Evolutionary conservation across 176 grass and related monocot genomes (phyloP).

Genomic region (Bromus sterilis): DNA sequence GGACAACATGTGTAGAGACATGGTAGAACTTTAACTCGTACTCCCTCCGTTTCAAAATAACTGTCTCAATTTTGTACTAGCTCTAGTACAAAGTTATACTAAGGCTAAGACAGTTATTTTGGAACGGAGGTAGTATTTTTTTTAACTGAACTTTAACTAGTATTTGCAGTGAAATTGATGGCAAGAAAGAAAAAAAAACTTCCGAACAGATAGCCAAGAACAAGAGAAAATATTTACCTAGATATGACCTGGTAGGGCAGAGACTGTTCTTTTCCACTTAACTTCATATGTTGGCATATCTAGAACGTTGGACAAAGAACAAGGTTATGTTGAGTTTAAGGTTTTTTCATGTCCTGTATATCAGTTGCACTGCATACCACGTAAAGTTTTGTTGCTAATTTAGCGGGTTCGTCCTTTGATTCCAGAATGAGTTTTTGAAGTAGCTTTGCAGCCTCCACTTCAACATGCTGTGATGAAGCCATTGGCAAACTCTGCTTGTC

Average conservation of each 20-base stretch:
- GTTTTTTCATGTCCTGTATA: neutral
- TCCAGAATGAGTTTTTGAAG: constrained; percentile 98
- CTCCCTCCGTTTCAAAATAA: neutral
- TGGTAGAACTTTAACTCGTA: neutral
- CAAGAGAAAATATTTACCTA: constrained; percentile 37
- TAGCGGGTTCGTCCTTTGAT: constrained; percentile 90
- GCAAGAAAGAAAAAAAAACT: neutral
- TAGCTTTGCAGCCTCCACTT: constrained; percentile 92
- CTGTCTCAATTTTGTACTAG: too few species aligned
- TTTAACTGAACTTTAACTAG: neutral
- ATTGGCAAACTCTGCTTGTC: constrained; percentile 38
- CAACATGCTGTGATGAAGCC: constrained; percentile 90
- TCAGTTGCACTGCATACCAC: constrained; percentile 46
- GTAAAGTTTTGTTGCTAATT: constrained; percentile 95
- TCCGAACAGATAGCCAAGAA: neutral
- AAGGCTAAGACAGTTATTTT: too few species aligned
- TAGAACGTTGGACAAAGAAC: constrained; percentile 15
- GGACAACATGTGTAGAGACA: constrained; percentile 7
- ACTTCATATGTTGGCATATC: constrained; percentile 99
- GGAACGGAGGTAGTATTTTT: neutral
- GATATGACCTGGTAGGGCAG: constrained; percentile 99
- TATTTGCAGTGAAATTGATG: neutral
- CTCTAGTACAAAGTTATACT: too few species aligned
- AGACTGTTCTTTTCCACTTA: constrained; percentile 95
- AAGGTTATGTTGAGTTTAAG: constrained; percentile 13